phyloP scores from a whole-genome alignment of 1,284 basidiomycete species.

The Cystobasidiaceae sp. region DNA sequence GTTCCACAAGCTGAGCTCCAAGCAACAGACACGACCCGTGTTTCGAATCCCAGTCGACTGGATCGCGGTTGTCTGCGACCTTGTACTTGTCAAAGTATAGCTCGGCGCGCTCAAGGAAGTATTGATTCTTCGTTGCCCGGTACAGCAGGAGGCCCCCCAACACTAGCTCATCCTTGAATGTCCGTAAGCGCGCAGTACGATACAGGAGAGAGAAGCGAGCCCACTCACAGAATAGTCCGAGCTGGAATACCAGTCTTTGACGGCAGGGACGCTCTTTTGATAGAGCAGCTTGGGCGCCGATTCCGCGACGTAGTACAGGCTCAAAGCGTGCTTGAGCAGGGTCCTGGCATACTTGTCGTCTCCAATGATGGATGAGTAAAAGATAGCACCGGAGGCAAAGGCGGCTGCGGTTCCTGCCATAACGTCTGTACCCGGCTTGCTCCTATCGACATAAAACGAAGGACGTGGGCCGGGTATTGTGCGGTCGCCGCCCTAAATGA shows the following conservation, averaged over 20 bases:
- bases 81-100: slow-evolving; percentile 58
- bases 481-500: slow-evolving; percentile 72
- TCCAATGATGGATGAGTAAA: slow-evolving; percentile 59
- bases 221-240: slow-evolving; percentile 50
- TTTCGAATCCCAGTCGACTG: slow-evolving; percentile 87
- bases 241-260: slow-evolving; percentile 64
- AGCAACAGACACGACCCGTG: slow-evolving; percentile 68
- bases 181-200: not conserved
- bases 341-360: slow-evolving; percentile 66
- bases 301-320: slow-evolving; percentile 54
- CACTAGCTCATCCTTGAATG: slow-evolving; percentile 41
- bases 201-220: not conserved
- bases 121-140: slow-evolving; percentile 60
- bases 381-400: slow-evolving; percentile 73
- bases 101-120: slow-evolving; percentile 62
- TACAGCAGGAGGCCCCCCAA: slow-evolving; percentile 72
- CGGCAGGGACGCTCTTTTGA: slow-evolving; percentile 61
- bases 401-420: slow-evolving; percentile 76
- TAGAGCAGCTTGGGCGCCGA: slow-evolving; percentile 41
- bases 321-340: slow-evolving; percentile 66
- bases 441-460: slow-evolving; percentile 69
- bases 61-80: slow-evolving; percentile 55
- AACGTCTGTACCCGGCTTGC: slow-evolving; percentile 77
- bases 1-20: slow-evolving; percentile 51
- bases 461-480: slow-evolving; percentile 68